Base-by-base conservation (phyloP, 352 stramenopile species). In the Pilasporangium apinafurcum region DNA sequence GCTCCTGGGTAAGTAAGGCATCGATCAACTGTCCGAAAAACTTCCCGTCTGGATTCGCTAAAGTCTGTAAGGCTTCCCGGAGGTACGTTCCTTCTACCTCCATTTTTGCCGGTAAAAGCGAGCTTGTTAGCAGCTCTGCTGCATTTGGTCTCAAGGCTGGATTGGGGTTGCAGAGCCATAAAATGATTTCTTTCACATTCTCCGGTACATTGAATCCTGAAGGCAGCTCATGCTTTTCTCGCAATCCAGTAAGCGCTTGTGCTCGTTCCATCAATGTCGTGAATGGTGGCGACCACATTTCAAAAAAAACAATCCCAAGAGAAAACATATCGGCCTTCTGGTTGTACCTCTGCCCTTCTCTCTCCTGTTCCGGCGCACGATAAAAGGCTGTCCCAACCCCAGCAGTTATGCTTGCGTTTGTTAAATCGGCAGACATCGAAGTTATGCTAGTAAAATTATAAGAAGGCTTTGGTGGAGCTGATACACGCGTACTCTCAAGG, bases 361-460 rank as follows among this genome's bases (percentile, higher is more conserved):
- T 76, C 61, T 96, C 89, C 50, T 98, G 91, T 50, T 98, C 95
- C 3, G 94, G 92, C 9, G 95, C 93, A 20, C 92, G 82, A 58
- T 98, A 98, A 42, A 98, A 96, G 7, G 91, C 83, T 6, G 95
- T 98, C 1, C 94, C 95, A 10, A 98, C 94, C 27, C 95, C 95
- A 21, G 86, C 81, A 38, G 95, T 98, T 46, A 98, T 96, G 37
- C 68, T 93, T n/a, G 60, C 70, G 20, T 65, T 67, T 18, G 44
- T 49, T 24, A 59, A 62, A 29, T 74, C 63, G 44, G 53, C 20
- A n/a, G 74, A 88, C 47, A 74, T 72, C 10, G 70, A 84, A 14
- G 70, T 81, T 44, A 77, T 65, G 27, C 68, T 76, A 13, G 59
- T 75, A 32, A 62, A 36, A 16, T 82, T 53, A 13, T 55, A 31